These are phyloP conservation scores for Picochlorum sp. DNA, from an alignment of 139 green algal species.

Conservation along the genomic window DNA sequence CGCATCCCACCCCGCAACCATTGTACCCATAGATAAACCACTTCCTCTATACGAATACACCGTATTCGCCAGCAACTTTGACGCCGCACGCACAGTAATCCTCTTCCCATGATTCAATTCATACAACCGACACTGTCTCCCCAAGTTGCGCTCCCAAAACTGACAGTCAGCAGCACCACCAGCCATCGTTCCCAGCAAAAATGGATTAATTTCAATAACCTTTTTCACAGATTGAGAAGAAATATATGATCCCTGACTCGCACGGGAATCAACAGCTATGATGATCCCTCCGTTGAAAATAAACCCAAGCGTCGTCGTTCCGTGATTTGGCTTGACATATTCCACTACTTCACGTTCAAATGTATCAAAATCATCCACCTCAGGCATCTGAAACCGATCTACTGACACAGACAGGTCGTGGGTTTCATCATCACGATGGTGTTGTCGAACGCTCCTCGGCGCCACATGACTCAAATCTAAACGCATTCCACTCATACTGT, in stretches of 20 bases:
- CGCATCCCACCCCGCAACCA: slow-evolving; percentile 86
- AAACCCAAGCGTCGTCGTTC: slow-evolving; percentile 97
- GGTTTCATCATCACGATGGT: too few species aligned
- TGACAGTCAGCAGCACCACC: slow-evolving; percentile 96
- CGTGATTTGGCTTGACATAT: slow-evolving; percentile 93
- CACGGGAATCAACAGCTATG: slow-evolving; percentile 95
- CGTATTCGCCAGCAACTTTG: slow-evolving; percentile 96
- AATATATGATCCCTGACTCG: slow-evolving; percentile 96
- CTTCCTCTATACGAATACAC: slow-evolving; percentile 97
- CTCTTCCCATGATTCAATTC: slow-evolving; percentile 92
- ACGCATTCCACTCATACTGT: too few species aligned
- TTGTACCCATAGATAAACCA: slow-evolving; percentile 98
- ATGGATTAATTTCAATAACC: slow-evolving; percentile 99
- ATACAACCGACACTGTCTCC: slow-evolving; percentile 85
- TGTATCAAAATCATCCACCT: slow-evolving; percentile 48
- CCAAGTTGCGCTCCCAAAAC: slow-evolving; percentile 93
- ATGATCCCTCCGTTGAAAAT: slow-evolving; percentile 95
- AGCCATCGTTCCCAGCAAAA: slow-evolving; percentile 97
- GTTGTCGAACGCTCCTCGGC: too few species aligned
- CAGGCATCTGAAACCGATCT: slow-evolving; percentile 38
- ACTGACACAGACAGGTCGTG: not conserved
- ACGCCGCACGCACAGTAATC: slow-evolving; percentile 91
- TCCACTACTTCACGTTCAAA: slow-evolving; percentile 92
- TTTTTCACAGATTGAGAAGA: slow-evolving; percentile 97
- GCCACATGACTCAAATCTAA: too few species aligned